These are phyloP conservation scores for Ophiostoma sp. DNA, from an alignment of 2,329 filamentous ascomycete species.

Conservation along the genomic window DNA sequence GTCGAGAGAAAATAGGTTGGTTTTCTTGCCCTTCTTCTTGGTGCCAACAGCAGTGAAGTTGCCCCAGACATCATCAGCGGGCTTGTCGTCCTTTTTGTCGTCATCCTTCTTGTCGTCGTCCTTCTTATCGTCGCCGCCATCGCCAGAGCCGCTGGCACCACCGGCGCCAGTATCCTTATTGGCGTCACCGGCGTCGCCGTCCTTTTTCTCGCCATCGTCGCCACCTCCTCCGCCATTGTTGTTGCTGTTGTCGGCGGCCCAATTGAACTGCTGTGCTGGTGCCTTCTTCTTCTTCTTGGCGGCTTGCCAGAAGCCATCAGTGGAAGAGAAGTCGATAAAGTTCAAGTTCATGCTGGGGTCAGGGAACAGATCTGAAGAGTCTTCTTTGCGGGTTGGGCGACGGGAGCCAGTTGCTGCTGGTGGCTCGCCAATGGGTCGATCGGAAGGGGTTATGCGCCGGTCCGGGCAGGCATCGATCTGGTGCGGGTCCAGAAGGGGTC, in stretches of 20 bases:
- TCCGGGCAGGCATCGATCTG: conserved; percentile 27
- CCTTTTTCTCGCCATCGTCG: conserved; percentile 39
- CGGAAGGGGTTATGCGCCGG: conserved; percentile 22
- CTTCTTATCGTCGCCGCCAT: conserved; percentile 34
- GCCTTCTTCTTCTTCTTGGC: conserved; percentile 53
- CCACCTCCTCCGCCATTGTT: conserved; percentile 38
- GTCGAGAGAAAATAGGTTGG: conserved; percentile 33
- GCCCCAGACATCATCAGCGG: conserved; percentile 48
- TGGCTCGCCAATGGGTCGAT: not conserved
- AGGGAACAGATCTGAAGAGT: conserved; percentile 42
- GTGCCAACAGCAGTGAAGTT: conserved; percentile 47
- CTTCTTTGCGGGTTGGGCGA: conserved; percentile 29
- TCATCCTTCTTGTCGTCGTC: conserved; percentile 34
- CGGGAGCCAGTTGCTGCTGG: not conserved
- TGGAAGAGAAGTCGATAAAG: conserved; percentile 57
- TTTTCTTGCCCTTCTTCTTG: conserved; percentile 59
- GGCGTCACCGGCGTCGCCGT: conserved; percentile 34
- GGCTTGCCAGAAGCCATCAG: conserved; percentile 55
- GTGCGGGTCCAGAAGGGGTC: conserved; percentile 30
- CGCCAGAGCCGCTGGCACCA: conserved; percentile 35
- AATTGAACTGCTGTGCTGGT: conserved; percentile 41
- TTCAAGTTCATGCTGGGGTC: conserved; percentile 47
- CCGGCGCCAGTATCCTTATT: conserved; percentile 37
- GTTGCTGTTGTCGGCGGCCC: conserved; percentile 49
- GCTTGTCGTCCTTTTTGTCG: conserved; percentile 39